Evolutionary conservation across 352 stramenopile genomes (phyloP).

Genomic region (Paralagenidium karlingii): DNA sequence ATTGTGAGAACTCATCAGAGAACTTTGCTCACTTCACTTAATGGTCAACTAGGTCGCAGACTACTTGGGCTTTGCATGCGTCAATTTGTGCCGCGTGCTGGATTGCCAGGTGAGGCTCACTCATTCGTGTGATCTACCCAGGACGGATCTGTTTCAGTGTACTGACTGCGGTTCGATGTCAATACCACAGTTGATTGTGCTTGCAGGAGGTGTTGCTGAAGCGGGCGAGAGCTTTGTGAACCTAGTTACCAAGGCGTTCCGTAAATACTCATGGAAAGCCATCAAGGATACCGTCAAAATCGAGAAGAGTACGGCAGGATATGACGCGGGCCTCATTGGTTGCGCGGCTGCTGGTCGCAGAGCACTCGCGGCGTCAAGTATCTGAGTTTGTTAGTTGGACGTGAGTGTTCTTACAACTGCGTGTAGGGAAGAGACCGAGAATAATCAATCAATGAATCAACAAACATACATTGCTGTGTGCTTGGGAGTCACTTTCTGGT

Average conservation of each 20-base stretch:
- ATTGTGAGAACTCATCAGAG: neutral
- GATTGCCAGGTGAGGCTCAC: slow-evolving; percentile 46
- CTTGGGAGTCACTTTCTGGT: too few species aligned
- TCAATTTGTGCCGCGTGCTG: slow-evolving; percentile 62
- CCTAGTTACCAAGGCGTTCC: slow-evolving; percentile 39
- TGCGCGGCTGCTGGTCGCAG: slow-evolving; percentile 48
- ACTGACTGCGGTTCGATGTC: neutral
- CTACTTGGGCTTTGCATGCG: slow-evolving; percentile 72
- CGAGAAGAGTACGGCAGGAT: slow-evolving; percentile 68
- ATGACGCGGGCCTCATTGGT: slow-evolving; percentile 75
- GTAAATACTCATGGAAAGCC: slow-evolving; percentile 60
- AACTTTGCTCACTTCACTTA: neutral
- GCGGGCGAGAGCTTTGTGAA: slow-evolving; percentile 54
- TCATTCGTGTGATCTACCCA: too few species aligned
- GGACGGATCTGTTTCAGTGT: neutral
- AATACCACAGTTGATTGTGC: slow-evolving; percentile 47
- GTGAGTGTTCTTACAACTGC: too few species aligned
- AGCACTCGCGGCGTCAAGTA: too few species aligned
- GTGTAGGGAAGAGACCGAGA: too few species aligned
- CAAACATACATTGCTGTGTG: too few species aligned
- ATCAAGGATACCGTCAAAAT: slow-evolving; percentile 69
- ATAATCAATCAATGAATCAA: too few species aligned
- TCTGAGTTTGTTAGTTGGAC: too few species aligned
- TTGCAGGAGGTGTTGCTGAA: slow-evolving; percentile 65
- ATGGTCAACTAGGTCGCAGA: slow-evolving; percentile 34